Percentiles rank a stretch among this genome's conserved stretches.
Evolutionary conservation across 495 filamentous ascomycete species (phyloP).

Genomic region (Parachaetomium inaequale): DNA sequence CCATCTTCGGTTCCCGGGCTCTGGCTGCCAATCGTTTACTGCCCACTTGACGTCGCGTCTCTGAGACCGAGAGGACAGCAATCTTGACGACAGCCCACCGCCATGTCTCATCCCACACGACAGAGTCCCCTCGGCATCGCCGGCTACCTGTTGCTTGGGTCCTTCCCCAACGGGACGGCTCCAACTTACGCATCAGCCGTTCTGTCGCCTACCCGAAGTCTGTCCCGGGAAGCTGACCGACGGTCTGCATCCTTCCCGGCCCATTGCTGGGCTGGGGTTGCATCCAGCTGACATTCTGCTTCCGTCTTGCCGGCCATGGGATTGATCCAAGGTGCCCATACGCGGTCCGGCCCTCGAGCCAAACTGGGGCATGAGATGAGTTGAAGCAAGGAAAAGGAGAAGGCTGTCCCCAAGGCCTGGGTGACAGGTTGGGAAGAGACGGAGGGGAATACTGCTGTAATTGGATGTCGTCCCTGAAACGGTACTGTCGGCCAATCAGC

Average conservation of each 20-base stretch:
- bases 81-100: not conserved
- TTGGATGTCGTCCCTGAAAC: conserved; percentile 12
- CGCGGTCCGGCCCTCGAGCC: not conserved
- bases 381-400: conserved; percentile 4
- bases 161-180: not conserved
- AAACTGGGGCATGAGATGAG: not conserved
- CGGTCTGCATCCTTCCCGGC: not conserved
- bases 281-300: not conserved
- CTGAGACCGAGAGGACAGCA: not conserved
- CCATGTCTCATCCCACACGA: not conserved
- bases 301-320: too few relatives aligned
- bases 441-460: conserved; percentile 3
- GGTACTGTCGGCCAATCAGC: conserved; percentile 17
- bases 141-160: not conserved
- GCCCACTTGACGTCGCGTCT: not conserved
- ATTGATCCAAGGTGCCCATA: not conserved
- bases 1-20: not conserved
- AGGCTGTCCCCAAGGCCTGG: not conserved
- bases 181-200: not conserved
- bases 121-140: not conserved
- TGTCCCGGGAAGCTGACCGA: not conserved
- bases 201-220: not conserved
- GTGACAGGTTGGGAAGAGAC: conserved; percentile 12
- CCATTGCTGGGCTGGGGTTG: not conserved
- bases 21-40: not conserved